Conservation (phyloP, 2,329 filamentous ascomycete genomes). For the Plectosphaerella sp. region DNA sequence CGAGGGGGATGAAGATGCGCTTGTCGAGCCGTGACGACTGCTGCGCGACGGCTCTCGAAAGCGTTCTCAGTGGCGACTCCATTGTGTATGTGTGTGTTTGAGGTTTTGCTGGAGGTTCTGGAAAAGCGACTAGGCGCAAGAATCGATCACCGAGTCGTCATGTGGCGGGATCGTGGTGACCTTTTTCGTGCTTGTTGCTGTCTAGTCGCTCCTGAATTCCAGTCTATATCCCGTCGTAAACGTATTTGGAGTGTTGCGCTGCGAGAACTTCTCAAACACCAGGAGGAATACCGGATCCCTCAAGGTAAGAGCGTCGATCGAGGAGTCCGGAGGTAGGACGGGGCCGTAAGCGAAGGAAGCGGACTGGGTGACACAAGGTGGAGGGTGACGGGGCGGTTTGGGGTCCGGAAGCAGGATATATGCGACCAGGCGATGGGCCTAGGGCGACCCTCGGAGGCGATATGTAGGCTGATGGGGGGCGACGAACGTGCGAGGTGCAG, state of each 20-base stretch:
- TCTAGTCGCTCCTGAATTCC: background rate
- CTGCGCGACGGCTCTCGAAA: slow-evolving; percentile 25
- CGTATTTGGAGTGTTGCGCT: background rate
- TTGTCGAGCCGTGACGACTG: slow-evolving; percentile 37
- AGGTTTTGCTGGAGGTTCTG: slow-evolving; percentile 13
- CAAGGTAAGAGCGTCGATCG: slow-evolving; percentile 6
- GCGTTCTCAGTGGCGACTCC: slow-evolving; percentile 30
- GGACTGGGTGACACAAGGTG: slow-evolving; percentile 1
- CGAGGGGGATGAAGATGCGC: slow-evolving; percentile 57
- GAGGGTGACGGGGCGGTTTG: slow-evolving; percentile 2
- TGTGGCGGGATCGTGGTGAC: background rate
- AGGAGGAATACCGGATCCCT: slow-evolving; percentile 21
- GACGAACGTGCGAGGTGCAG: slow-evolving; percentile 52
- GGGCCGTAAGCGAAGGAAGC: slow-evolving; percentile 11
- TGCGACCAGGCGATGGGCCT: slow-evolving; percentile 10
- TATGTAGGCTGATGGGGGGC: slow-evolving; percentile 65
- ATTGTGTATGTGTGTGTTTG: slow-evolving; percentile 22
- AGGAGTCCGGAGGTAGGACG: slow-evolving; percentile 3
- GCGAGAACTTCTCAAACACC: background rate
- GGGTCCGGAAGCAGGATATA: slow-evolving; percentile 11
- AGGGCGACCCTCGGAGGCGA: slow-evolving; percentile 51
- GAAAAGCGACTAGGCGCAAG: slow-evolving; percentile 19
- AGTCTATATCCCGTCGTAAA: background rate
- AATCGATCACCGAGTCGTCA: slow-evolving; percentile 8
- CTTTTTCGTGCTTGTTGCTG: background rate